Evolutionary conservation across 179 eudicot genomes (phyloP).

Genomic region (Corrigiola litoralis): DNA sequence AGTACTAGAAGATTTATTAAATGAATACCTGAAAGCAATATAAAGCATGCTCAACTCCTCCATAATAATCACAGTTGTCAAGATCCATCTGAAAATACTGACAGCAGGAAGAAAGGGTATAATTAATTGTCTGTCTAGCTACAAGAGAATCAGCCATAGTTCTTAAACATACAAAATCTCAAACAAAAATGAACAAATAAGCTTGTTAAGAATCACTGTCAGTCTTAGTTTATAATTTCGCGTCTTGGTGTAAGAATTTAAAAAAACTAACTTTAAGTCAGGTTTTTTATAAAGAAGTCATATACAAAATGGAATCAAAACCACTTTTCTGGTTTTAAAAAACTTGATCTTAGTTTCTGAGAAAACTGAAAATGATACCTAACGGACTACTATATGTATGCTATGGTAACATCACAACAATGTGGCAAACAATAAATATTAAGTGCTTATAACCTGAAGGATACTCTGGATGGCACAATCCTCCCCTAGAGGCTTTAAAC

Average conservation of each 20-base stretch:
- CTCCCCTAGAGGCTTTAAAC: conserved; percentile 93
- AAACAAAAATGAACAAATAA: too few relatives aligned
- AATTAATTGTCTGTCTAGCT: too few relatives aligned
- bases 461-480: conserved; percentile 97
- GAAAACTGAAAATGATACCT: not conserved
- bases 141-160: too few relatives aligned
- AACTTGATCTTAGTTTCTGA: not conserved
- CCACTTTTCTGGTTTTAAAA: not conserved
- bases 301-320: not conserved
- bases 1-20: not conserved
- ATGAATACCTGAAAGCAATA: conserved; percentile 84
- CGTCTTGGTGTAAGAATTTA: too few relatives aligned
- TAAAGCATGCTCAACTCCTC: conserved; percentile 80
- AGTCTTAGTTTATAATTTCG: too few relatives aligned
- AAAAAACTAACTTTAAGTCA: too few relatives aligned
- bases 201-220: too few relatives aligned
- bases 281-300: too few relatives aligned
- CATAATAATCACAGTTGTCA: conserved; percentile 64
- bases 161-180: too few relatives aligned
- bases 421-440: not conserved
- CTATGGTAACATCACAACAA: not conserved
- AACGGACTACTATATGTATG: not conserved
- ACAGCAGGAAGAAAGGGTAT: conserved; percentile 21
- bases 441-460: conserved; percentile 58
- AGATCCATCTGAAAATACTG: conserved; percentile 97